These are phyloP conservation scores for Rhododendron ovatum DNA, from an alignment of 148 eudicot genomes.

Conservation along the genomic window DNA sequence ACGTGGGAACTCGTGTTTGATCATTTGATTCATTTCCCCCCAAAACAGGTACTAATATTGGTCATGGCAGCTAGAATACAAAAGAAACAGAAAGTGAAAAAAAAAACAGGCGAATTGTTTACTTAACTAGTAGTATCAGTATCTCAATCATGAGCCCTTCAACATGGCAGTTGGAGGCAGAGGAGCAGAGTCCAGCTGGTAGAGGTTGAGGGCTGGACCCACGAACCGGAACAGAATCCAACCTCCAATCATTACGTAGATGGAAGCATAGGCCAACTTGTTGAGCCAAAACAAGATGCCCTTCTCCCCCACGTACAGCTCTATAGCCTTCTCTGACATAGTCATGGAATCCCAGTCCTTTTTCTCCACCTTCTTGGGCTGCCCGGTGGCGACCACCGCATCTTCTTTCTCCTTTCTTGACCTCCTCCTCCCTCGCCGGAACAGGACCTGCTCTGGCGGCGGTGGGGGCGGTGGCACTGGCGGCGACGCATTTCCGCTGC, in stretches of 20 bases:
- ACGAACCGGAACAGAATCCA: conserved; percentile 87
- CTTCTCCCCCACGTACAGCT: conserved; percentile 75
- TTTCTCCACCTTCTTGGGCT: neutral
- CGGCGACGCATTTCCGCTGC: conserved; percentile 1
- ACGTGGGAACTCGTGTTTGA: neutral
- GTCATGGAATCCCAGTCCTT: conserved; percentile 84
- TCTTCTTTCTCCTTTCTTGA: conserved; percentile 22
- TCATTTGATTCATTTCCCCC: neutral
- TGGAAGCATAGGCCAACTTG: conserved; percentile 87
- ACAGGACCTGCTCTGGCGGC: conserved; percentile 41
- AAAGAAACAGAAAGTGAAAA: neutral
- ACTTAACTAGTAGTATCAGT: neutral
- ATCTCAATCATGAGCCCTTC: conserved; percentile 26
- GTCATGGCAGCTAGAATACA: neutral
- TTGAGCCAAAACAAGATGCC: conserved; percentile 74
- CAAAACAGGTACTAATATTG: neutral
- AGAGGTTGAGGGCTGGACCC: conserved; percentile 74
- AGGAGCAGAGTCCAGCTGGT: conserved; percentile 75
- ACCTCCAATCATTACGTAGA: conserved; percentile 62
- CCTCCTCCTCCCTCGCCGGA: conserved; percentile 39
- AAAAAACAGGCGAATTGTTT: neutral
- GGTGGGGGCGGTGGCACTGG: conserved; percentile 17
- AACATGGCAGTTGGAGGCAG: conserved; percentile 44
- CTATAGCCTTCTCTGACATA: conserved; percentile 50
- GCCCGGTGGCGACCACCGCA: neutral